Conservation (phyloP, 2,329 filamentous ascomycete species). For the Botryotinia globosa region DNA sequence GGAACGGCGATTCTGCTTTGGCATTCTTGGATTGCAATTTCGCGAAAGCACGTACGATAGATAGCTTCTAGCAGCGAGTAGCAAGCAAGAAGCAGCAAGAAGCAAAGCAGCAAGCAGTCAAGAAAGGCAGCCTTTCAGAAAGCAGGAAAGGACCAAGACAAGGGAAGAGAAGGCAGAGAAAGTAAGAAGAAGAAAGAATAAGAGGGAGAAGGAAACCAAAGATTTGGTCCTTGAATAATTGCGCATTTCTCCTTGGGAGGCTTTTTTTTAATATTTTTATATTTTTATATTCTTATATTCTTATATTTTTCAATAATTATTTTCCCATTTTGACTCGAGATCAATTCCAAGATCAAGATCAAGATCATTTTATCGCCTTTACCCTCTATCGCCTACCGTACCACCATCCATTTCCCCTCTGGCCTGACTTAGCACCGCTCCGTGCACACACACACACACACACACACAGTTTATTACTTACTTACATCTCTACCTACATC, state of each 20-base stretch:
- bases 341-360: no score
- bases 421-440: not conserved
- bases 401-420: not conserved
- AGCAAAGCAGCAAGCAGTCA: not conserved
- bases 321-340: not conserved
- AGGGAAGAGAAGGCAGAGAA: not conserved
- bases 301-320: no score
- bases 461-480: no score
- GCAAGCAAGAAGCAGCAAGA: not conserved
- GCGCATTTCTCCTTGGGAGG: not conserved
- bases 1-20: not conserved
- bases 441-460: not conserved
- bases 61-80: not conserved
- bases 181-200: not conserved
- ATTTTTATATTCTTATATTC: no score
- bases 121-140: not conserved
- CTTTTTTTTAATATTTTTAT: not conserved
- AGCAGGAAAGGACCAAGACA: not conserved
- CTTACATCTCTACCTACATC: no score
- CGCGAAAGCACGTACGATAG: conserved; percentile 5
- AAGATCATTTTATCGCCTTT: not conserved
- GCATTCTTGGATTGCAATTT: conserved; percentile 14
- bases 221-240: not conserved
- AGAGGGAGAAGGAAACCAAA: not conserved
- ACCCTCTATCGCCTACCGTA: conserved; percentile 11